phyloP scores from a whole-genome alignment of 1,139 yeast species.

The Pichia cactophila region DNA sequence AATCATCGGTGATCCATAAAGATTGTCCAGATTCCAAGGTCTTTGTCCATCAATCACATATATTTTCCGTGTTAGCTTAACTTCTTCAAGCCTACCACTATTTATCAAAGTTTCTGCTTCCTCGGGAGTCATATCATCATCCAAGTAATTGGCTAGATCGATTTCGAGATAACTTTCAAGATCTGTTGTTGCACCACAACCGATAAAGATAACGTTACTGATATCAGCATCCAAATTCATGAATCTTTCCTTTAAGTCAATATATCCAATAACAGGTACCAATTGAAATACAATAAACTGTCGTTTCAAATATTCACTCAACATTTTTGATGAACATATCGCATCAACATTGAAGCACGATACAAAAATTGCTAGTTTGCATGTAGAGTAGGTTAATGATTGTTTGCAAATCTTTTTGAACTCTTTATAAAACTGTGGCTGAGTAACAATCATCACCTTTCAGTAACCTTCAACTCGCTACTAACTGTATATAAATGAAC shows the following conservation, averaged over 20 bases:
- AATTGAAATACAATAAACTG: conserved; percentile 83
- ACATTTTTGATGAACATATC: conserved; percentile 76
- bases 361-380: conserved; percentile 80
- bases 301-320: conserved; percentile 62
- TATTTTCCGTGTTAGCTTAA: conserved; percentile 41
- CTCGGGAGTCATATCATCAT: conserved; percentile 16
- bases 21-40: conserved; percentile 93
- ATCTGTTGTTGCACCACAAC: conserved; percentile 96
- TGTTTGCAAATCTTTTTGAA: conserved; percentile 53
- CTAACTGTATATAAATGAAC: background rate
- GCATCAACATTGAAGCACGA: conserved; percentile 91
- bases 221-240: conserved; percentile 63
- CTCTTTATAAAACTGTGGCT: conserved; percentile 50
- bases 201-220: conserved; percentile 70
- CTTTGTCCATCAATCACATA: conserved; percentile 87
- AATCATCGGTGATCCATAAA: conserved; percentile 78
- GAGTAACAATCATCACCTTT: conserved; percentile 52
- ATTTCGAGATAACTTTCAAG: conserved; percentile 70
- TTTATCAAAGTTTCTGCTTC: conserved; percentile 7
- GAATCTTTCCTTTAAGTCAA: conserved; percentile 64
- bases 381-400: conserved; percentile 79
- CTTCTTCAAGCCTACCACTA: conserved; percentile 6
- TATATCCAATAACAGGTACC: conserved; percentile 91
- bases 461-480: no score
- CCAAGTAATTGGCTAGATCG: conserved; percentile 41